Percentiles rank a stretch among this genome's conserved stretches.
Evolutionary conservation across 2,329 filamentous ascomycete genomes (phyloP).

Genomic region (Dothidotthia symphoricarpi): DNA sequence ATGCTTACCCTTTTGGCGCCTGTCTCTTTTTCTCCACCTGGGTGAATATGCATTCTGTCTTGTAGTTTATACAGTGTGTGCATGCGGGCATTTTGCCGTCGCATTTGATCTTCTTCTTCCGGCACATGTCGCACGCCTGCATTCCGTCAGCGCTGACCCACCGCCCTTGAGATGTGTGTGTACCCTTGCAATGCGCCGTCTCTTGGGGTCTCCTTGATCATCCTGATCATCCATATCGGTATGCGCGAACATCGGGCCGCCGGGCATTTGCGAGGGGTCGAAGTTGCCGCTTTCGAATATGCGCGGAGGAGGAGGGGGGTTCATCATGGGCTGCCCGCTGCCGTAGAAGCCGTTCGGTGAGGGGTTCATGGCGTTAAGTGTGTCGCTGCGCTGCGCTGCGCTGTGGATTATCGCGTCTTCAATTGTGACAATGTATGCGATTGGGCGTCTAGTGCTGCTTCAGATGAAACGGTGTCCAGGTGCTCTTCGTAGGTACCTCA

Average conservation of each 20-base stretch:
- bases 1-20: slow-evolving; percentile 83
- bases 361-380: slow-evolving; percentile 31
- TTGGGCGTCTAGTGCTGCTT: slow-evolving; percentile 17
- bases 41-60: slow-evolving; percentile 95
- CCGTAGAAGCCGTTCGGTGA: slow-evolving; percentile 36
- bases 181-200: slow-evolving; percentile 84
- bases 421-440: slow-evolving; percentile 8
- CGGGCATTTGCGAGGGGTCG: slow-evolving; percentile 40
- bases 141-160: slow-evolving; percentile 21
- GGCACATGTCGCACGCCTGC: slow-evolving; percentile 92
- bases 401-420: slow-evolving; percentile 20
- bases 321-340: slow-evolving; percentile 37
- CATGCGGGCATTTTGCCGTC: slow-evolving; percentile 94
- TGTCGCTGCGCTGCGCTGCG: slow-evolving; percentile 6
- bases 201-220: slow-evolving; percentile 72
- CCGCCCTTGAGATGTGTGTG: slow-evolving; percentile 17
- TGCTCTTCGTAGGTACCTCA: slow-evolving; percentile 17
- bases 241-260: slow-evolving; percentile 47
- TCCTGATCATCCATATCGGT: slow-evolving; percentile 54
- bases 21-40: slow-evolving; percentile 98
- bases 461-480: slow-evolving; percentile 35
- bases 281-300: slow-evolving; percentile 41
- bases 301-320: slow-evolving; percentile 40
- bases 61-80: slow-evolving; percentile 95
- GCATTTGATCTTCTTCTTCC: slow-evolving; percentile 96